Evolutionary conservation across 2,329 filamentous ascomycete genomes (phyloP).

Genomic region (Phaeosphaeriaceae sp.): DNA sequence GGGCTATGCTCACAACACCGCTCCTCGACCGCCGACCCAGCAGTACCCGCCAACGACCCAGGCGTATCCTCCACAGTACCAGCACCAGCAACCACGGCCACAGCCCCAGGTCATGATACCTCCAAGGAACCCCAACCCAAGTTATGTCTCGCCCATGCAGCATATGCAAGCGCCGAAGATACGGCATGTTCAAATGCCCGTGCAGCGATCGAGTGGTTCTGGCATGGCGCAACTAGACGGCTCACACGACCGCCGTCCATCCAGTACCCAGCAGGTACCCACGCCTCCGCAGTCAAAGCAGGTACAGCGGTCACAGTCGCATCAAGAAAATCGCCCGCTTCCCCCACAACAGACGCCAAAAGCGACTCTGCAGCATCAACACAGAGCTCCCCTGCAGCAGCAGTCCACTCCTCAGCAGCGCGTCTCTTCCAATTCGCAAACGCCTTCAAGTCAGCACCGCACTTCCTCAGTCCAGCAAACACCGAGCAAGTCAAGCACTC

Average conservation of each 20-base stretch:
- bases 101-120: slow-evolving; percentile 42
- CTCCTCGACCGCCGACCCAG: slow-evolving; percentile 32
- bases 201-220: slow-evolving; percentile 25
- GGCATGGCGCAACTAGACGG: slow-evolving; percentile 24
- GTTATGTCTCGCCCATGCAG: slow-evolving; percentile 29
- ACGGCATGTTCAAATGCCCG: slow-evolving; percentile 37
- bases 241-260: slow-evolving; percentile 18
- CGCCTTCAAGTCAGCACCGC: slow-evolving; percentile 34
- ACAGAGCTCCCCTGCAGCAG: slow-evolving; percentile 38
- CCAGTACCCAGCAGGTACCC: slow-evolving; percentile 22
- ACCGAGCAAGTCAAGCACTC: slow-evolving; percentile 34
- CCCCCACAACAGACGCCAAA: slow-evolving; percentile 40
- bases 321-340: slow-evolving; percentile 38
- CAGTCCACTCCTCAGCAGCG: slow-evolving; percentile 41
- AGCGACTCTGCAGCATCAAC: slow-evolving; percentile 28
- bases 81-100: slow-evolving; percentile 26
- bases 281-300: slow-evolving; percentile 45
- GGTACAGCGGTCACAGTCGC: slow-evolving; percentile 45
- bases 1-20: slow-evolving; percentile 31
- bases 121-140: slow-evolving; percentile 18
- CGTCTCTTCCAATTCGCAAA: slow-evolving; percentile 18
- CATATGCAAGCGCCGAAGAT: slow-evolving; percentile 37
- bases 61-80: slow-evolving; percentile 16
- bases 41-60: slow-evolving; percentile 31
- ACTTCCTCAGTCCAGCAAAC: slow-evolving; percentile 46